Evolutionary conservation across 805 yeast species (phyloP), one percentile per base, ranked within the genome.

Genomic region (Zygoascus flipseniorum): DNA sequence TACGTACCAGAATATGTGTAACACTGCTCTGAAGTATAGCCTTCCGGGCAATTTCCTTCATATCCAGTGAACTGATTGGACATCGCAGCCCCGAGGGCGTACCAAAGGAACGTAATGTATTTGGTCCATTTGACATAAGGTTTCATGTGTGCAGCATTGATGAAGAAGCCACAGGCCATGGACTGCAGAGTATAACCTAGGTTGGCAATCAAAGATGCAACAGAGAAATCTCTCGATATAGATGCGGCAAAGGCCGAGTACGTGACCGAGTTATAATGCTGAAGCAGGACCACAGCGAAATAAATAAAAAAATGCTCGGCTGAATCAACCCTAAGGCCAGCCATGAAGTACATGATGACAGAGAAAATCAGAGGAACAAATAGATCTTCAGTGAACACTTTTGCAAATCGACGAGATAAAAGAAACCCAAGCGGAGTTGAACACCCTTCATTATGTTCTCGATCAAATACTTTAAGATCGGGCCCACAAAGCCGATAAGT

Each of bases 41-140:
- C 66, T 18, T 62, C 67, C 2, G 77, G 79, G 60, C 88, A 82
- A 51, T 77, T 80, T 13, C 89, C 89, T 43, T 65, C 56, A 70
- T 74, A 85, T 35, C 76, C 78, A 1, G 85, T 72, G 63, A 79
- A 88, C 59, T 86, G 83, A 62, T 82, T 85, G 0, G 89, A 76
- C 43, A 77, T 61, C 53, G 83, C 62, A 1, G 82, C 82, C 2
- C 93, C 93, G 67, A 85, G 85, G 0, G 82, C 83, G 63, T 85
- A 88, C 87, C 90, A 89, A 51, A 84, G 74, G 63, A 79, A 85
- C 0, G 92, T 83, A 53, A 83, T 71, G 66, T 85, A 88, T 63
- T 84, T 86, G 5, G 83, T 76, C 96, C 96, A 88, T 37, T 88
- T 74, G 8, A 88, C 95, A 62, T 89, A 89, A 1, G 86, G 95